These are phyloP conservation scores for Echria macrotheca DNA, from an alignment of 495 filamentous ascomycete species.

Conservation along the genomic window DNA sequence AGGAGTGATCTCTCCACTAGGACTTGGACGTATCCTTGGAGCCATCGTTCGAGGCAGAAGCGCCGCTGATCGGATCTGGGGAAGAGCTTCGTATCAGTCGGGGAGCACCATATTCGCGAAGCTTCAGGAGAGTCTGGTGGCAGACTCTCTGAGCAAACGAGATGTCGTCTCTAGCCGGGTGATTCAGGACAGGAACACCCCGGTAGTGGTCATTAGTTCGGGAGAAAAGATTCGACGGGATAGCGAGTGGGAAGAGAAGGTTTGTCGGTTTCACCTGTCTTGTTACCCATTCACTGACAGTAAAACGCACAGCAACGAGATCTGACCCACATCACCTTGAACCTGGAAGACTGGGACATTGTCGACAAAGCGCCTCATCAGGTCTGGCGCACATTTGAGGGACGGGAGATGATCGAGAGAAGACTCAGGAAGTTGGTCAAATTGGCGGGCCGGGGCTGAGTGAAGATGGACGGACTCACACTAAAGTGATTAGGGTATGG, in stretches of 20 bases:
- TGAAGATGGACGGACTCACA: too few species aligned
- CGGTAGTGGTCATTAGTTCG: conserved; percentile 77
- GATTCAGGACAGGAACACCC: conserved; percentile 69
- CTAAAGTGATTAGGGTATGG: too few species aligned
- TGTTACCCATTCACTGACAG: conserved; percentile 12
- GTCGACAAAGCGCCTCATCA: conserved; percentile 80
- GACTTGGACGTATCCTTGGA: conserved; percentile 69
- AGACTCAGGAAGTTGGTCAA: conserved; percentile 49
- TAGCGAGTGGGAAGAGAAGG: conserved; percentile 64
- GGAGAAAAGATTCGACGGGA: conserved; percentile 52
- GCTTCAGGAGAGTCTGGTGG: conserved; percentile 88
- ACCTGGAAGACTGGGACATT: conserved; percentile 78
- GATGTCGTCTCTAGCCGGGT: conserved; percentile 70
- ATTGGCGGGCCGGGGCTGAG: too few species aligned
- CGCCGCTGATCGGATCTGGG: conserved; percentile 79
- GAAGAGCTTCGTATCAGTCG: conserved; percentile 66
- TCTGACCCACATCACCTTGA: conserved; percentile 69
- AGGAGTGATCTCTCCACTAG: conserved; percentile 79
- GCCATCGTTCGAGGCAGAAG: conserved; percentile 73
- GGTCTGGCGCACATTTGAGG: conserved; percentile 69
- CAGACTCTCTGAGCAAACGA: conserved; percentile 69
- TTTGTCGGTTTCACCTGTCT: neutral
- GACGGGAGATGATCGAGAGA: conserved; percentile 55
- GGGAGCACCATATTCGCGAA: conserved; percentile 82
- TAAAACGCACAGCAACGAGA: conserved; percentile 61